A percentile compares a stretch with the other conserved stretches of the same genome.
Evolutionary conservation across 805 yeast species (phyloP).

Genomic region (Grigorovia transvaalensis): DNA sequence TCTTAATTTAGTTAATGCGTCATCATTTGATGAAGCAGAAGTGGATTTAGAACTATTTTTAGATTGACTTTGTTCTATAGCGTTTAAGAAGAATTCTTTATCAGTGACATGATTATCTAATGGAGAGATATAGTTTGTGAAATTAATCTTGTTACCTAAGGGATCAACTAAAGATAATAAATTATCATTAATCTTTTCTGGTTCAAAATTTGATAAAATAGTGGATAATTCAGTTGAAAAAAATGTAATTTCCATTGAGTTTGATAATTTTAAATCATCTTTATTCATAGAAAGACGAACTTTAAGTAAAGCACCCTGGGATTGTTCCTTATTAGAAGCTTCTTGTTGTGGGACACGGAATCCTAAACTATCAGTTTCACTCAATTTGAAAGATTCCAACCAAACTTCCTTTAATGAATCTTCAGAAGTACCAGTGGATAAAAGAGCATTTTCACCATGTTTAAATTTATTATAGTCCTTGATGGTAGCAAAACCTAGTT

Average conservation of each 20-base stretch:
- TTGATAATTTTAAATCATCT: conserved; percentile 9
- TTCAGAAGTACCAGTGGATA: conserved; percentile 45
- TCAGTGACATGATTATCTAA: conserved; percentile 22
- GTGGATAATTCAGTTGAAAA: conserved; percentile 33
- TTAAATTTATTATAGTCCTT: conserved; percentile 49
- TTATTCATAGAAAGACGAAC: conserved; percentile 34
- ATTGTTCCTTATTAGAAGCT: conserved; percentile 29
- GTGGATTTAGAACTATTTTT: conserved; percentile 9
- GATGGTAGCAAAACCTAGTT: conserved; percentile 50
- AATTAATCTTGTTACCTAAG: conserved; percentile 50
- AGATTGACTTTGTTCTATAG: conserved; percentile 7
- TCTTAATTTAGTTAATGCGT: conserved; percentile 13
- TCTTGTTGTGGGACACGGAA: conserved; percentile 45
- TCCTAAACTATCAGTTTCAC: conserved; percentile 49
- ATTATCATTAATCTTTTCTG: conserved; percentile 18
- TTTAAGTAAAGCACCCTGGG: conserved; percentile 39
- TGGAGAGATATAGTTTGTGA: conserved; percentile 39
- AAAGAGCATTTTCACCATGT: conserved; percentile 21
- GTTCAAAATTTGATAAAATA: conserved; percentile 15
- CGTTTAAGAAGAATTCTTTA: conserved; percentile 16
- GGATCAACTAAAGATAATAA: conserved; percentile 41
- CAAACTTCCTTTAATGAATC: conserved; percentile 64
- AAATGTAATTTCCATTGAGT: conserved; percentile 29
- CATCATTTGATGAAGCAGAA: conserved; percentile 8
- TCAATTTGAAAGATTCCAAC: conserved; percentile 60